A percentile compares a stretch with the other conserved stretches of the same genome.
These are phyloP conservation scores for Nakataea oryzae DNA, from an alignment of 2,329 filamentous ascomycete species.

Conservation along the genomic window DNA sequence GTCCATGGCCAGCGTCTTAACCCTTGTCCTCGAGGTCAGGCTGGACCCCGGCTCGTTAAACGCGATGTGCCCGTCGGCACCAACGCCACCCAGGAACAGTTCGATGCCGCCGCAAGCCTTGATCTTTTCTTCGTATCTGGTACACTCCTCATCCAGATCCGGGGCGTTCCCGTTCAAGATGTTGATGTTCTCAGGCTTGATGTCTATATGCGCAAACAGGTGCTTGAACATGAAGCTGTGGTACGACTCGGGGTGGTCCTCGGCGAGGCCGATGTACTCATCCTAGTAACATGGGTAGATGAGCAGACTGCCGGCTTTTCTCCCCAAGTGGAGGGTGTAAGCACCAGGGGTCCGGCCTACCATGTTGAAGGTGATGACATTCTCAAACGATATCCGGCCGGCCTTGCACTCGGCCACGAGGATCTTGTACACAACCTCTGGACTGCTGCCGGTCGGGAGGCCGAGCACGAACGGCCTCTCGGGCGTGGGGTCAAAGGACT, in stretches of 20 bases:
- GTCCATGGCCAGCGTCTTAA: conserved; percentile 81
- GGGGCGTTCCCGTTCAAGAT: conserved; percentile 73
- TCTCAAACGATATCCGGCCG: conserved; percentile 68
- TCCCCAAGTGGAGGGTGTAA: too few relatives aligned
- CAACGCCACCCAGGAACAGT: conserved; percentile 76
- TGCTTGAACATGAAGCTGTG: conserved; percentile 91
- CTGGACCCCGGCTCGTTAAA: conserved; percentile 86
- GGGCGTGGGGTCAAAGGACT: conserved; percentile 61
- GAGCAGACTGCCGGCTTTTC: too few relatives aligned
- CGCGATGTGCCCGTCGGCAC: conserved; percentile 78
- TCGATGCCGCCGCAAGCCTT: conserved; percentile 67
- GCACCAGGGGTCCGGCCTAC: too few relatives aligned
- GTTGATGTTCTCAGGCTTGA: conserved; percentile 72
- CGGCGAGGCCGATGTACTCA: conserved; percentile 76
- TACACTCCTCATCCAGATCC: conserved; percentile 66
- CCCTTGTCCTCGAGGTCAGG: conserved; percentile 64
- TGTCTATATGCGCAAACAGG: conserved; percentile 79
- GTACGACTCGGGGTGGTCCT: conserved; percentile 77
- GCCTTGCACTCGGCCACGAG: conserved; percentile 63
- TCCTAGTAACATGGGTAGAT: conserved; percentile 45
- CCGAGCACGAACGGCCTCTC: conserved; percentile 72
- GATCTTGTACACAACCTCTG: conserved; percentile 65
- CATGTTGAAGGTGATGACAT: conserved; percentile 93
- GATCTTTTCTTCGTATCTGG: conserved; percentile 71
- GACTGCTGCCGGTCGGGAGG: conserved; percentile 74